Evolutionary conservation across 2,329 filamentous ascomycete genomes (phyloP).

Genomic region (Pseudohalonectria lignicola): DNA sequence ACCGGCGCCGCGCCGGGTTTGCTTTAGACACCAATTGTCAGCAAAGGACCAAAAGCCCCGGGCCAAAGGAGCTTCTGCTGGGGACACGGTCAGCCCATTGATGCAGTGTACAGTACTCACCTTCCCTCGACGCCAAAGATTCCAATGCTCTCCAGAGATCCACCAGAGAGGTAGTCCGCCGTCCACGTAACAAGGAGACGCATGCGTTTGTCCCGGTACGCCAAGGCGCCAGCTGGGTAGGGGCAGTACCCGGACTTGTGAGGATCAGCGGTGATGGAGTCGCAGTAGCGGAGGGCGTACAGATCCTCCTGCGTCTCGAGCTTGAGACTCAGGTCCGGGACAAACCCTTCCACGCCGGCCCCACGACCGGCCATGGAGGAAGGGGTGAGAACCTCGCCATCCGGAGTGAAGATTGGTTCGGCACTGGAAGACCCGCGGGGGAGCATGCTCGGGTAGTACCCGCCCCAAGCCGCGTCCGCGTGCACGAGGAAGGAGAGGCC

Average conservation of each 20-base stretch:
- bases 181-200: slow-evolving; percentile 31
- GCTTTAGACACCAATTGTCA: too few relatives aligned
- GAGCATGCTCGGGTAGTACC: slow-evolving; percentile 35
- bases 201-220: slow-evolving; percentile 31
- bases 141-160: slow-evolving; percentile 17
- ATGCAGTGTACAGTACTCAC: too few relatives aligned
- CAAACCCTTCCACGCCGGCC: slow-evolving; percentile 16
- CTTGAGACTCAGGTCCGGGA: slow-evolving; percentile 21
- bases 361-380: slow-evolving; percentile 15
- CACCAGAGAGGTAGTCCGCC: slow-evolving; percentile 25
- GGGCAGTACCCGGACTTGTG: slow-evolving; percentile 35
- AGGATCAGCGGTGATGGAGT: slow-evolving; percentile 35
- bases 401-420: too few relatives aligned
- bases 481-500: slow-evolving; percentile 34
- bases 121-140: slow-evolving; percentile 27
- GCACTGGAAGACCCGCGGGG: too few relatives aligned
- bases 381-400: background rate
- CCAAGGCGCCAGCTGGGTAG: slow-evolving; percentile 32
- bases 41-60: too few relatives aligned
- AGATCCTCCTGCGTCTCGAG: slow-evolving; percentile 26
- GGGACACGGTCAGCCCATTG: too few relatives aligned
- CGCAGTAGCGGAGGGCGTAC: slow-evolving; percentile 23
- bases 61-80: too few relatives aligned
- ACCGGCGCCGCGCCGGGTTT: slow-evolving; percentile 34
- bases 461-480: slow-evolving; percentile 37